phyloP scores from a whole-genome alignment of 495 filamentous ascomycete species.

The Mytilinidion resinicola region DNA sequence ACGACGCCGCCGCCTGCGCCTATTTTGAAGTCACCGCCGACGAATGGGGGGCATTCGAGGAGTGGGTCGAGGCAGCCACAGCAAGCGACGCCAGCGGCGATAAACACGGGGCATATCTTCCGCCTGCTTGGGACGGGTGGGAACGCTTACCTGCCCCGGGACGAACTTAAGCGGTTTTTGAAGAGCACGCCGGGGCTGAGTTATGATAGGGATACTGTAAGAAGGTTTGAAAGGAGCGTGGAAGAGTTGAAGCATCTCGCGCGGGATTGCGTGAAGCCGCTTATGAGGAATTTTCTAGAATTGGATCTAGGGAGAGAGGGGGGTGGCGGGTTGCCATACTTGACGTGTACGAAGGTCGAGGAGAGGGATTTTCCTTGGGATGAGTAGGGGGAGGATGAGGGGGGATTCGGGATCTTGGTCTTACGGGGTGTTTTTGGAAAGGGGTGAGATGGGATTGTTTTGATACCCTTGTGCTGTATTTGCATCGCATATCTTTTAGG shows the following conservation, averaged over 20 bases:
- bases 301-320: constrained; percentile 52
- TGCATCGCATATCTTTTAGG: no score
- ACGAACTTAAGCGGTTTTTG: constrained; percentile 82
- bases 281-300: constrained; percentile 79
- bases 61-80: constrained; percentile 17
- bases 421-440: no score
- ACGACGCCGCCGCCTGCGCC: constrained; percentile 59
- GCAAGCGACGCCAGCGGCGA: constrained; percentile 29
- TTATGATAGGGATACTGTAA: constrained; percentile 69
- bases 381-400: constrained; percentile 25
- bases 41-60: background rate
- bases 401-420: no score
- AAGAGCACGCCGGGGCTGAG: constrained; percentile 58
- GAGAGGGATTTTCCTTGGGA: constrained; percentile 77
- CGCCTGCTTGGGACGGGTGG: constrained; percentile 58
- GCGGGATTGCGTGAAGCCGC: constrained; percentile 71
- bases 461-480: no score
- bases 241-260: constrained; percentile 82
- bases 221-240: constrained; percentile 74
- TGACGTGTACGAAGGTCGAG: constrained; percentile 73
- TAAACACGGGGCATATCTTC: constrained; percentile 62
- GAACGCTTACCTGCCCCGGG: constrained; percentile 65
- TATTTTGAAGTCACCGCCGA: constrained; percentile 30
- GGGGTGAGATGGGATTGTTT: no score
- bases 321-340: constrained; percentile 53